phyloP scores from a whole-genome alignment of 257 asterid genomes.

The Solanum microdontum region DNA sequence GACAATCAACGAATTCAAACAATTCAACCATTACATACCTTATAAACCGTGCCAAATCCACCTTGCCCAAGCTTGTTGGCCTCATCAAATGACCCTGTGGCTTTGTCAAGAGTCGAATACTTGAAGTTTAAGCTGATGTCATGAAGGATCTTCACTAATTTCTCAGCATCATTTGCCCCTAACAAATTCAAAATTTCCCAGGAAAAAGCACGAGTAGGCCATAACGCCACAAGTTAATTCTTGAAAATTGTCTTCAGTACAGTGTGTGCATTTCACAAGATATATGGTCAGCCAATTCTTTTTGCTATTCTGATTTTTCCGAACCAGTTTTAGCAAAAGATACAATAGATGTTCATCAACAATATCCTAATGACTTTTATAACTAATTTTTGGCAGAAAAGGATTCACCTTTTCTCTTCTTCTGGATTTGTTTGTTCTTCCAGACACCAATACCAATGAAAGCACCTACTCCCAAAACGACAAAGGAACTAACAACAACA shows the following conservation, averaged over 20 bases:
- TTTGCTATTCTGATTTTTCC: neutral
- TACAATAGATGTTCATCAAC: neutral
- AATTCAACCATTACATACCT: constrained; percentile 2
- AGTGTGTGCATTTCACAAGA: neutral
- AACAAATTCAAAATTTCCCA: neutral
- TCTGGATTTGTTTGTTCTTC: constrained; percentile 8
- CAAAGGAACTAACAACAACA: neutral
- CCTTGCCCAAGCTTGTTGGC: constrained; percentile 27
- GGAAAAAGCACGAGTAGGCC: neutral
- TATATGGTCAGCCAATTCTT: neutral
- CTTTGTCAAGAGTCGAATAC: constrained; percentile 23
- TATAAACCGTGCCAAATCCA: constrained; percentile 27
- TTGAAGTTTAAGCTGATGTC: constrained; percentile 19
- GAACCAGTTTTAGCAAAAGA: neutral
- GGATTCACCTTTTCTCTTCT: constrained; percentile 14
- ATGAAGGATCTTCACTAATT: constrained; percentile 15
- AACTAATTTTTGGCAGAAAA: neutral
- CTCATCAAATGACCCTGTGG: constrained; percentile 19
- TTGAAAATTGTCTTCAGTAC: neutral
- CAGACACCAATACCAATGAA: constrained; percentile 2
- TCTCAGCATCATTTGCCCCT: constrained; percentile 14
- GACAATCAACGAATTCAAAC: neutral
- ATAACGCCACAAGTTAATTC: neutral
- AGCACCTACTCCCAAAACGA: neutral
- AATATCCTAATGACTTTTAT: neutral